Percentiles rank a stretch among this genome's conserved stretches.
phyloP scores from a whole-genome alignment of 2,329 filamentous ascomycete genomes.

The Fusarium sterilihyphosum region DNA sequence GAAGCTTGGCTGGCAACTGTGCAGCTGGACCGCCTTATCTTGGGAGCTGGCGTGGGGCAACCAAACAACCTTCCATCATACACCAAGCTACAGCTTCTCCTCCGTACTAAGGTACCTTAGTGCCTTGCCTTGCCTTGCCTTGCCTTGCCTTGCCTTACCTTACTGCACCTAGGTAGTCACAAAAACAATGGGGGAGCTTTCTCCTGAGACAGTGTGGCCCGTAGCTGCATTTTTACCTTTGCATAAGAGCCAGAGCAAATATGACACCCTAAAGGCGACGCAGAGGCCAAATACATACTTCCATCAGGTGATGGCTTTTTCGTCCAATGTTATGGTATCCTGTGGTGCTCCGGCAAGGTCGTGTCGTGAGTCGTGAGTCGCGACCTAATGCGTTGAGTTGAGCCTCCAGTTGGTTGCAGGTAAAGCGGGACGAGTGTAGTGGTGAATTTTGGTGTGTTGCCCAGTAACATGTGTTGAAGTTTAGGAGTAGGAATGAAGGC shows the following conservation, averaged over 20 bases:
- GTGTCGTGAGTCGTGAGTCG: conserved; percentile 16
- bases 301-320: conserved; percentile 7
- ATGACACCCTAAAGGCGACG: not conserved
- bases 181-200: not conserved
- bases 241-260: not conserved
- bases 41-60: conserved; percentile 15
- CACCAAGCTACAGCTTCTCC: not conserved
- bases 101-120: not conserved
- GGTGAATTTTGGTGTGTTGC: conserved; percentile 23
- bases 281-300: not conserved
- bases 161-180: not conserved
- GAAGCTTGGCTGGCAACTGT: not conserved
- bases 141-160: not conserved
- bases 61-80: not conserved
- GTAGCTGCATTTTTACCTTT: not conserved
- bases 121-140: not conserved
- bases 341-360: conserved; percentile 15
- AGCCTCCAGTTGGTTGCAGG: conserved; percentile 12
- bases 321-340: not conserved
- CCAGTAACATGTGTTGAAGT: conserved; percentile 18
- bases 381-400: conserved; percentile 19
- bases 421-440: conserved; percentile 22
- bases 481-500: conserved; percentile 21
- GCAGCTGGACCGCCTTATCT: not conserved
- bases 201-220: conserved; percentile 17